Evolutionary conservation across 2,329 filamentous ascomycete genomes (phyloP), one percentile per base, ranked within the genome.

Genomic region (Cadophora sp.): DNA sequence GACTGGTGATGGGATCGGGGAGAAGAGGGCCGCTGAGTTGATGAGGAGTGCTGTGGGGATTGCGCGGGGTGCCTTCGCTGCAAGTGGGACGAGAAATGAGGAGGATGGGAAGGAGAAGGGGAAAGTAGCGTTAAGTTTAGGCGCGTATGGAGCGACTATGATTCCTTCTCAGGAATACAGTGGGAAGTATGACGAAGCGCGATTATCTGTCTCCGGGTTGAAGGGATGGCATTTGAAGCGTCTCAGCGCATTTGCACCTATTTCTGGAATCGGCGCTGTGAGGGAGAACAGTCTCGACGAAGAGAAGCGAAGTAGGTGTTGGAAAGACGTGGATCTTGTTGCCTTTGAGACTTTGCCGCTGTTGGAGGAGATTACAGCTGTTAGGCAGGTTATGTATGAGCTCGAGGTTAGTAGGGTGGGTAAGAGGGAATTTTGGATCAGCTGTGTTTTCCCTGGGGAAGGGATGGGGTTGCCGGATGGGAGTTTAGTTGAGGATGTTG

Each of bases 121-220:
- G 11, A 76, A 73, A 22, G 77, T 89, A 19, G 89, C 89, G 14
- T 77, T 92, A 58, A 87, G 87, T 72, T 76, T 91, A 6, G 90
- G 90, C 0, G 87, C 90, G 0, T 91, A 91, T 68, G 90, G 90
- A 19, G 89, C 90, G 1, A 87, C 84, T 69, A 90, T 91, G 87
- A 78, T 85, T 22, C 90, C 90, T 0, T 84, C 86, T 31, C 85
- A 89, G 70, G 90, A 92, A 76, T 92, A 91, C 75, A 86, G 81
- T 48, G 90, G 88, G 1, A 74, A 77, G 2, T 92, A 92, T 73
- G 87, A 89, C 68, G 77, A 75, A 0, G 79, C 76, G 14, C 85
- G 87, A 71, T 73, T 80, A 55, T 79, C 78, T 1, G 76, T 80
- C 43, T 79, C 81, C 4, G 77, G 80, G 6, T 78, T 92, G 58